Evolutionary conservation across 2,329 filamentous ascomycete genomes (phyloP).

Genomic region (Exophiala sp.): DNA sequence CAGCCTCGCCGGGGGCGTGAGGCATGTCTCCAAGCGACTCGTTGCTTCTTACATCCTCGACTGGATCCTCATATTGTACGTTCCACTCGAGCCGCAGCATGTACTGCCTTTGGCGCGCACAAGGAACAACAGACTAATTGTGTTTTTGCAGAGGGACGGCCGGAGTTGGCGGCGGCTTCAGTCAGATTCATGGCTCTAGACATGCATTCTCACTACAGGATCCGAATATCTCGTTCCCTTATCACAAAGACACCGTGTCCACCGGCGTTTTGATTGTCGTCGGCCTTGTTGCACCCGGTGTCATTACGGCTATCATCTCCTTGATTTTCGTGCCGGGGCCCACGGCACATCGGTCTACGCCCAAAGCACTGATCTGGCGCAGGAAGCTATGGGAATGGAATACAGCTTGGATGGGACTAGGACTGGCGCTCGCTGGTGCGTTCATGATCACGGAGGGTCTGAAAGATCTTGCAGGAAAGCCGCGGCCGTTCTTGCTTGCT

Average conservation of each 20-base stretch:
- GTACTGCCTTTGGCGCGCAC: too few relatives aligned
- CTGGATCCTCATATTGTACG: conserved; percentile 60
- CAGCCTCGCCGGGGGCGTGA: conserved; percentile 19
- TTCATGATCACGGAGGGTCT: conserved; percentile 80
- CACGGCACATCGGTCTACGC: conserved; percentile 57
- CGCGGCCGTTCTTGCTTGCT: conserved; percentile 57
- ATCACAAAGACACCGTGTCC: conserved; percentile 65
- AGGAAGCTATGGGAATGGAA: conserved; percentile 90
- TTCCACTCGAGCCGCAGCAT: conserved; percentile 5
- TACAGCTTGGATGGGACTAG: conserved; percentile 75
- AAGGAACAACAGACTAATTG: background rate
- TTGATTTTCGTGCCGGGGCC: conserved; percentile 66
- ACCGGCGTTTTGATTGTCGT: conserved; percentile 60
- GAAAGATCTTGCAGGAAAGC: conserved; percentile 67
- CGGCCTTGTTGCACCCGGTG: conserved; percentile 57
- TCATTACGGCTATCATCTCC: conserved; percentile 62
- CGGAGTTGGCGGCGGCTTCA: conserved; percentile 55
- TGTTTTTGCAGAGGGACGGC: conserved; percentile 45
- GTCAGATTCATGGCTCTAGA: conserved; percentile 48
- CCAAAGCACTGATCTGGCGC: conserved; percentile 62
- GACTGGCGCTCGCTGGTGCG: conserved; percentile 61
- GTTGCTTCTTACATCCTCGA: conserved; percentile 65
- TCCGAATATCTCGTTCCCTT: conserved; percentile 72
- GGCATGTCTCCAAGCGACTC: conserved; percentile 45
- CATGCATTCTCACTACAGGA: conserved; percentile 61